These are phyloP conservation scores for Nemania diffusa DNA, from an alignment of 2,329 filamentous ascomycete species.

Conservation along the genomic window DNA sequence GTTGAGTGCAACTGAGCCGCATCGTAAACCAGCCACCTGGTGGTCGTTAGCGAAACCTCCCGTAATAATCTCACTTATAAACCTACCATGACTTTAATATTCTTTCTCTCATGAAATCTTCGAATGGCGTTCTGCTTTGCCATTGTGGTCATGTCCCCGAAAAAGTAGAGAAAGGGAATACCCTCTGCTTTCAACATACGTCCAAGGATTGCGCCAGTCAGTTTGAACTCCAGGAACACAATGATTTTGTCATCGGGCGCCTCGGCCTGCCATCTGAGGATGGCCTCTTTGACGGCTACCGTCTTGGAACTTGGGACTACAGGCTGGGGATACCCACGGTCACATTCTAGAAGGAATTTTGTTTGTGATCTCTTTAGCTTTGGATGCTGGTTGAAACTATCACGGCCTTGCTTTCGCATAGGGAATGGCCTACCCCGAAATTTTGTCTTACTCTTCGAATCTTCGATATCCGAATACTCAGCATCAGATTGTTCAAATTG, in stretches of 20 bases:
- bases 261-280: constrained; percentile 25
- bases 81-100: constrained; percentile 52
- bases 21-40: constrained; percentile 52
- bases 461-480: background rate
- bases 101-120: constrained; percentile 34
- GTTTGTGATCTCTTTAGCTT: constrained; percentile 3
- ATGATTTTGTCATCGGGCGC: constrained; percentile 37
- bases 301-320: constrained; percentile 32
- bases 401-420: background rate
- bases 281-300: constrained; percentile 23
- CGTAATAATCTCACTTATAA: background rate
- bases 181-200: constrained; percentile 48
- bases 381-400: constrained; percentile 19
- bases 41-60: constrained; percentile 1
- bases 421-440: background rate
- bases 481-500: background rate
- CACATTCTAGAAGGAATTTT: constrained; percentile 24
- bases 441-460: background rate
- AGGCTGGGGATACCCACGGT: constrained; percentile 6
- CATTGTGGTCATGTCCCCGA: constrained; percentile 38
- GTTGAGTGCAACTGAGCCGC: constrained; percentile 55
- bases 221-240: constrained; percentile 37
- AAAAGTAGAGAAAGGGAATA: constrained; percentile 54
- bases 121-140: constrained; percentile 40
- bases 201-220: constrained; percentile 50